phyloP scores from a whole-genome alignment of 2,329 filamentous ascomycete species.

The Monilinia fructicola region DNA sequence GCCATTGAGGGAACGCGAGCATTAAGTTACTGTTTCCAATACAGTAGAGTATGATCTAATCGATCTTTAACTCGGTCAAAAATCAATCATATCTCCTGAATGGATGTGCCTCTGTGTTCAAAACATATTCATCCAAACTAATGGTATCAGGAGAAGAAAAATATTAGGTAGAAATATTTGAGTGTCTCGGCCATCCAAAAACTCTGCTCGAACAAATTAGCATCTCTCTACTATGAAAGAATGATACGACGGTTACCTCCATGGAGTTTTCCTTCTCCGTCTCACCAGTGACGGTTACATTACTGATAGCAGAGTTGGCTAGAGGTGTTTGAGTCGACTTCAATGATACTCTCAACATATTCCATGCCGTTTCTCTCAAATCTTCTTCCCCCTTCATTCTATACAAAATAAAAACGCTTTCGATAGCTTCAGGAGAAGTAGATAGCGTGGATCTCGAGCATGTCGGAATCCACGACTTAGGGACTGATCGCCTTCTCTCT shows the following conservation, averaged over 20 bases:
- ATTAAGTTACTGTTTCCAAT: background rate
- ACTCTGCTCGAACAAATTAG: conserved; percentile 24
- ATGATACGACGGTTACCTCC: conserved; percentile 43
- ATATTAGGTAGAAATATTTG: conserved; percentile 60
- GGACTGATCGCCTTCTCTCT: conserved; percentile 14
- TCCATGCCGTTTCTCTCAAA: conserved; percentile 47
- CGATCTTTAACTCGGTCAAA: too few species aligned
- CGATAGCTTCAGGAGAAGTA: conserved; percentile 63
- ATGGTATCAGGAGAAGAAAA: conserved; percentile 48
- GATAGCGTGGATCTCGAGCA: conserved; percentile 43
- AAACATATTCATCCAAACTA: conserved; percentile 60
- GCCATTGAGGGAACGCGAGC: too few species aligned
- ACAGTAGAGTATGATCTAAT: background rate
- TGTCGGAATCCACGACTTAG: conserved; percentile 24
- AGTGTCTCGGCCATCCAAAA: conserved; percentile 64
- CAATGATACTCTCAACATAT: conserved; percentile 48
- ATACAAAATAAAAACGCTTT: conserved; percentile 62
- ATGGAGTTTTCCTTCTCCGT: conserved; percentile 49
- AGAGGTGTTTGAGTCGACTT: conserved; percentile 44
- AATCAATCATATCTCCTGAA: conserved; percentile 24
- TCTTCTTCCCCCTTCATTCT: conserved; percentile 30
- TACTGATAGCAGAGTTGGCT: conserved; percentile 45
- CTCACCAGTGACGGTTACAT: conserved; percentile 39
- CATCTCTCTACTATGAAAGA: background rate
- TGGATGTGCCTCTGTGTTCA: conserved; percentile 38